These are phyloP conservation scores for Limnomonas spitsbergensis DNA, from an alignment of 139 green algal genomes.

Conservation along the genomic window DNA sequence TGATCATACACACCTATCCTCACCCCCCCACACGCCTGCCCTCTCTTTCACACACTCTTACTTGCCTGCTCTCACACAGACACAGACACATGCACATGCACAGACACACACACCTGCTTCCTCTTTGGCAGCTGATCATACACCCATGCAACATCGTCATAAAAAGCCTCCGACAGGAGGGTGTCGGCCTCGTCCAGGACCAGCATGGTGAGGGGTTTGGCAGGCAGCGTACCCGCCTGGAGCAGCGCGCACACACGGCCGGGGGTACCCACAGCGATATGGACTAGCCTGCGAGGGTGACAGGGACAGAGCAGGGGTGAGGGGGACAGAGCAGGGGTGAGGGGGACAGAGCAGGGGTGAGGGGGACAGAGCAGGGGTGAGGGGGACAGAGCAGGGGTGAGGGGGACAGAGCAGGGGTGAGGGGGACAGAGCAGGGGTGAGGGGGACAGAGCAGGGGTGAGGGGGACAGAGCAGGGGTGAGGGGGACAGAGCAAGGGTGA, in stretches of 20 bases:
- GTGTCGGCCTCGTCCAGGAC: conserved; percentile 84
- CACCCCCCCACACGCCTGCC: background rate
- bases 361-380: no score
- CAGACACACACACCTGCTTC: conserved; percentile 49
- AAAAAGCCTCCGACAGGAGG: conserved; percentile 60
- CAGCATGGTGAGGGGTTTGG: conserved; percentile 35
- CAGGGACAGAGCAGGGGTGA: background rate
- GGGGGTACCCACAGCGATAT: conserved; percentile 31
- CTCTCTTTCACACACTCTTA: background rate
- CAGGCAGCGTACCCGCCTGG: conserved; percentile 35
- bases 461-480: no score
- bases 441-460: no score
- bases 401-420: no score
- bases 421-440: no score
- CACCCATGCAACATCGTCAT: conserved; percentile 41
- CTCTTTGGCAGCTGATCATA: conserved; percentile 47
- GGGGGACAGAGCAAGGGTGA: no score
- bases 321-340: no score
- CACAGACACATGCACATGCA: background rate
- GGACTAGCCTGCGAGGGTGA: background rate
- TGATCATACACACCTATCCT: conserved; percentile 43
- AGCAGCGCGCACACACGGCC: conserved; percentile 67
- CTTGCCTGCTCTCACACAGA: conserved; percentile 6
- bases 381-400: no score
- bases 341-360: no score